Conservation (phyloP, 73 alveolate genomes). For the Diophrys appendiculata region DNA sequence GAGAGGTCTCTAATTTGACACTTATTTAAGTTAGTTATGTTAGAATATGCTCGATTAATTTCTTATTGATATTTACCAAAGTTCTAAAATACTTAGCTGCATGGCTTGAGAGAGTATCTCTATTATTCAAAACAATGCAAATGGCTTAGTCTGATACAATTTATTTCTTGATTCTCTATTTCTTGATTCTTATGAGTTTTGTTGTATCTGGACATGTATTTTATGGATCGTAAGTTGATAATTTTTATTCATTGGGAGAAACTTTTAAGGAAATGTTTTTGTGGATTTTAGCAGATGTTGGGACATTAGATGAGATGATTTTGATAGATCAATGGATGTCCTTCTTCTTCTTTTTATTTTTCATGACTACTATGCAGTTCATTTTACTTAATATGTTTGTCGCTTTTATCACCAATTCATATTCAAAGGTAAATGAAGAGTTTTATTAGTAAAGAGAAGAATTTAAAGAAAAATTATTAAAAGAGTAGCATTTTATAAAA, state of each 20-base stretch:
- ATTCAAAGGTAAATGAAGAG: conserved; percentile 46
- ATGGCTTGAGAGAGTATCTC: conserved; percentile 66
- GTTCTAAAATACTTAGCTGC: conserved; percentile 59
- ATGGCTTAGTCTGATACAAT: conserved; percentile 66
- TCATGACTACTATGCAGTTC: conserved; percentile 67
- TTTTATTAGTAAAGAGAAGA: neutral
- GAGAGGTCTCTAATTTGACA: conserved; percentile 7
- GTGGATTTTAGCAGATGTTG: conserved; percentile 47
- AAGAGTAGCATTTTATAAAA: neutral
- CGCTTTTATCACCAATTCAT: conserved; percentile 60
- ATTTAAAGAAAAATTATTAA: neutral
- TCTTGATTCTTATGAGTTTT: conserved; percentile 63
- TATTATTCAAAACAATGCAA: conserved; percentile 48
- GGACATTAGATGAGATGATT: conserved; percentile 41
- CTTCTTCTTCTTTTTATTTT: conserved; percentile 45
- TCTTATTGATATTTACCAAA: conserved; percentile 54
- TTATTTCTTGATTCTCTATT: conserved; percentile 63
- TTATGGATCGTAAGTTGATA: conserved; percentile 61
- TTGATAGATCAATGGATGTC: conserved; percentile 23
- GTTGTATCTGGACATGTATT: conserved; percentile 61
- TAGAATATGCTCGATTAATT: conserved; percentile 41
- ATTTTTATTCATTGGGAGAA: conserved; percentile 33
- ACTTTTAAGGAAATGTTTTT: conserved; percentile 42
- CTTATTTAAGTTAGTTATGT: conserved; percentile 11
- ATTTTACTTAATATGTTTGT: conserved; percentile 66